Conservation (phyloP, 768 basidiomycete genomes). For the Collybia nuda region DNA sequence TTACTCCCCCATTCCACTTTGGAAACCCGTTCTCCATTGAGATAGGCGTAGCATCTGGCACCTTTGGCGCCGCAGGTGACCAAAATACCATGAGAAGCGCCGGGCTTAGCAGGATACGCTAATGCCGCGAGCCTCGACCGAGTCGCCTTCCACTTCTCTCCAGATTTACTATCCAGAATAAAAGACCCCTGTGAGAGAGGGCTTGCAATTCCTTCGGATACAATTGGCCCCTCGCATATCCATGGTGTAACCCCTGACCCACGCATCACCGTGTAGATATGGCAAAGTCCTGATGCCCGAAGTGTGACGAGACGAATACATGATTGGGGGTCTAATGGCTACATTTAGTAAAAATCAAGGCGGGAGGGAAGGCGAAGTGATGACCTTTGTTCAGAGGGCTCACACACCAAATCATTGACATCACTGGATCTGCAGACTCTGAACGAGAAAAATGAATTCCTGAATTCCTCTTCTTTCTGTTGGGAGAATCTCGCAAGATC, state of each 20-base stretch:
- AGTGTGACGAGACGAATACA: constrained; percentile 63
- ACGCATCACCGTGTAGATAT: constrained; percentile 54
- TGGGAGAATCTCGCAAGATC: constrained; percentile 49
- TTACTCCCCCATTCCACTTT: constrained; percentile 66
- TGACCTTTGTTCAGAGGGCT: constrained; percentile 54
- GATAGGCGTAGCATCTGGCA: constrained; percentile 52
- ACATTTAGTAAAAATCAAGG: constrained; percentile 1
- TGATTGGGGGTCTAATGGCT: constrained; percentile 38
- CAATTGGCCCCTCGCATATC: constrained; percentile 31
- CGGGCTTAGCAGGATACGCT: constrained; percentile 14
- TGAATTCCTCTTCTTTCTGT: constrained; percentile 37
- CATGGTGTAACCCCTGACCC: constrained; percentile 34
- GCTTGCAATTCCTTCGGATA: constrained; percentile 39
- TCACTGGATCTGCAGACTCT: constrained; percentile 42
- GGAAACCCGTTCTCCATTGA: constrained; percentile 65
- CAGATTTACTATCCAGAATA: constrained; percentile 56
- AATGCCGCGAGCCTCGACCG: constrained; percentile 40
- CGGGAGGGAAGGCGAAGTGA: not conserved
- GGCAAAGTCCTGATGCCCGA: constrained; percentile 54
- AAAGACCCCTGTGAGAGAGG: constrained; percentile 49
- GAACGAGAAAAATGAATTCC: constrained; percentile 29
- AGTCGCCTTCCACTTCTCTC: constrained; percentile 41
- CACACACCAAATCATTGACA: constrained; percentile 67
- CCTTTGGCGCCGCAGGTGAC: constrained; percentile 59
- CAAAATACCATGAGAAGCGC: constrained; percentile 29